A percentile compares a stretch with the other conserved stretches of the same genome.
Conservation (phyloP, 2,329 filamentous ascomycete species). For the Claviceps citrina region DNA sequence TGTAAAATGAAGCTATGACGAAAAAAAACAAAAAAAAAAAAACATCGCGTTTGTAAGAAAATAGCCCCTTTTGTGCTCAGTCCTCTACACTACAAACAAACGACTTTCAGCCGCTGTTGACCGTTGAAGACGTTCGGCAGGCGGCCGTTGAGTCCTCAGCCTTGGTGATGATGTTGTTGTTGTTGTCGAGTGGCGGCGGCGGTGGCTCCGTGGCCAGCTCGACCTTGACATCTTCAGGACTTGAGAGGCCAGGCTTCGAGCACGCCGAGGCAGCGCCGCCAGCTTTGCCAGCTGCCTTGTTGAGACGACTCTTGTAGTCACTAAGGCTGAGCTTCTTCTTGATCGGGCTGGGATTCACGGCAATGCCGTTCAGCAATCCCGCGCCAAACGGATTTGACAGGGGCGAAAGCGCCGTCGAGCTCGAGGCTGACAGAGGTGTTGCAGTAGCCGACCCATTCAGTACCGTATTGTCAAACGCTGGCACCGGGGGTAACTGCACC, state of each 20-base stretch:
- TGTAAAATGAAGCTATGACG: background rate
- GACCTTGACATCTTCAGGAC: constrained; percentile 22
- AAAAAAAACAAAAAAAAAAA: background rate
- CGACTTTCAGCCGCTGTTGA: constrained; percentile 10
- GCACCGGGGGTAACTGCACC: constrained; percentile 42
- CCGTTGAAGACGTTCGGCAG: constrained; percentile 7
- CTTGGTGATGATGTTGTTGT: no score
- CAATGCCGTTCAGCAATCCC: constrained; percentile 26
- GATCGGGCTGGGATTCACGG: constrained; percentile 39
- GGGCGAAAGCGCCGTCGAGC: constrained; percentile 33
- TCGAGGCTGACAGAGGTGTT: constrained; percentile 32
- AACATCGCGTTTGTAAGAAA: no score
- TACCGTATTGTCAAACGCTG: constrained; percentile 29
- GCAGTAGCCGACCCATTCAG: constrained; percentile 14
- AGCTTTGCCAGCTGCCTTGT: constrained; percentile 32
- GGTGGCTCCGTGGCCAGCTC: constrained; percentile 20
- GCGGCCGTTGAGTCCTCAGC: constrained; percentile 11
- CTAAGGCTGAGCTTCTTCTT: constrained; percentile 55
- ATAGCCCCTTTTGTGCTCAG: no score
- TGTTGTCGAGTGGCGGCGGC: no score
- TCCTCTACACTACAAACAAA: no score
- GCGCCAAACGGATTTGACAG: constrained; percentile 31
- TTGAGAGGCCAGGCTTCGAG: constrained; percentile 20
- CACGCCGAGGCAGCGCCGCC: constrained; percentile 12
- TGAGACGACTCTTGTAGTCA: constrained; percentile 47